Conservation (phyloP, 1,284 basidiomycete genomes). For the Malassezia vespertilionis region DNA sequence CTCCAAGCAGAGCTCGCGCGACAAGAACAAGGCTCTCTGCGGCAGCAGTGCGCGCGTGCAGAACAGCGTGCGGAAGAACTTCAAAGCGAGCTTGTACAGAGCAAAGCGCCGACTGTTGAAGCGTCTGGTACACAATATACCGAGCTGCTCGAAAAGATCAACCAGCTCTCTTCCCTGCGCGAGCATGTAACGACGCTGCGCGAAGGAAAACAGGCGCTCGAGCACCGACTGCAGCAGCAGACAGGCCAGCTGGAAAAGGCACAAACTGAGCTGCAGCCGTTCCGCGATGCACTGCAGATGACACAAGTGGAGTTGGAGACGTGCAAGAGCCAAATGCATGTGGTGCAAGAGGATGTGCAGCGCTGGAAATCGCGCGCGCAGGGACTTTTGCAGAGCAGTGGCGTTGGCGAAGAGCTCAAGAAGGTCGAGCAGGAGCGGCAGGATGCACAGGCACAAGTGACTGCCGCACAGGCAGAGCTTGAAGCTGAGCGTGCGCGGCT, state of each 20-base stretch:
- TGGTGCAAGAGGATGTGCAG: constrained; percentile 66
- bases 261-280: constrained; percentile 61
- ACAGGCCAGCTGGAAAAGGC: constrained; percentile 50
- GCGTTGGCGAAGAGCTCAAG: constrained; percentile 58
- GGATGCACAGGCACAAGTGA: constrained; percentile 23
- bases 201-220: constrained; percentile 62
- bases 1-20: constrained; percentile 73
- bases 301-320: constrained; percentile 66
- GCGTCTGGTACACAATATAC: constrained; percentile 62
- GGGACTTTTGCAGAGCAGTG: constrained; percentile 70
- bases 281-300: constrained; percentile 60
- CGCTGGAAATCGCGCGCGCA: constrained; percentile 75
- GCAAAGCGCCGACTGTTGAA: constrained; percentile 32
- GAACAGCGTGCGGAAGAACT: constrained; percentile 59
- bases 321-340: constrained; percentile 58
- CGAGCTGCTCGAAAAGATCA: constrained; percentile 74
- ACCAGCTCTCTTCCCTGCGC: constrained; percentile 71
- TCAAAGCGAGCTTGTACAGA: constrained; percentile 48
- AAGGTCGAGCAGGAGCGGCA: constrained; percentile 37
- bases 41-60: constrained; percentile 64
- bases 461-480: constrained; percentile 21
- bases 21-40: constrained; percentile 67
- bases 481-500: constrained; percentile 9
- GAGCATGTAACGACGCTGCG: constrained; percentile 78
- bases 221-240: constrained; percentile 51